phyloP scores from a whole-genome alignment of 2,329 filamentous ascomycete species.

The Cryoendolithus antarcticus region DNA sequence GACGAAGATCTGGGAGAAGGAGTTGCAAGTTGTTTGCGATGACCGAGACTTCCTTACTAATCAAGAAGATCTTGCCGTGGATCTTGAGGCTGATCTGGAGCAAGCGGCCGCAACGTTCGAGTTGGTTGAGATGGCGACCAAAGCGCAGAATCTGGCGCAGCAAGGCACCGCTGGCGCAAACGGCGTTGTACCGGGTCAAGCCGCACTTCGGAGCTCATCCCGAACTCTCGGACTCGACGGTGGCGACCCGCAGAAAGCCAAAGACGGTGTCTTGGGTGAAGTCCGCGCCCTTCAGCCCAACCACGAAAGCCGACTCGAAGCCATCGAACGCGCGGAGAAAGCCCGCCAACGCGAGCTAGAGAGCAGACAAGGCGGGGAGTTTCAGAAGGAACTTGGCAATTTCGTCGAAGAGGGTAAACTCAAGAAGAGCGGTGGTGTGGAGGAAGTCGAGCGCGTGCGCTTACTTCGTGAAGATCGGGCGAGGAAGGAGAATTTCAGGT shows the following conservation, averaged over 20 bases:
- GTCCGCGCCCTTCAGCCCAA: slow-evolving; percentile 89
- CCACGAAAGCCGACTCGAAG: slow-evolving; percentile 82
- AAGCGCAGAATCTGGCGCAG: slow-evolving; percentile 78
- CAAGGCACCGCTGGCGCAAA: slow-evolving; percentile 12
- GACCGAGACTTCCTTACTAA: slow-evolving; percentile 89
- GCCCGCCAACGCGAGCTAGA: slow-evolving; percentile 75
- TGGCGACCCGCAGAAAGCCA: slow-evolving; percentile 65
- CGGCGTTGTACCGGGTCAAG: slow-evolving; percentile 5
- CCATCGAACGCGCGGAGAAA: slow-evolving; percentile 94
- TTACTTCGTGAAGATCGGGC: slow-evolving; percentile 79
- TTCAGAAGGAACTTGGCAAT: slow-evolving; percentile 70
- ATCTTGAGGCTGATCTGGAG: slow-evolving; percentile 87
- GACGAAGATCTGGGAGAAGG: slow-evolving; percentile 99
- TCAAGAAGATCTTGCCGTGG: slow-evolving; percentile 87
- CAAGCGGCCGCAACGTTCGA: slow-evolving; percentile 90
- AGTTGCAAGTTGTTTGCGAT: slow-evolving; percentile 88
- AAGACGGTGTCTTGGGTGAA: slow-evolving; percentile 84
- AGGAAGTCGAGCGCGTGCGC: slow-evolving; percentile 79
- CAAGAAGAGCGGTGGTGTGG: slow-evolving; percentile 91
- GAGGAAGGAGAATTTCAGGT: slow-evolving; percentile 58
- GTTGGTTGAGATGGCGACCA: slow-evolving; percentile 90
- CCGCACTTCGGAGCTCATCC: slow-evolving; percentile 23
- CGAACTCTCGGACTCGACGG: slow-evolving; percentile 22
- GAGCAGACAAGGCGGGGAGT: slow-evolving; percentile 57
- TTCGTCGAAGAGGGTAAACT: slow-evolving; percentile 86